A percentile compares a stretch with the other conserved stretches of the same genome.
phyloP scores from a whole-genome alignment of 2,329 filamentous ascomycete genomes.

The Epichloe aotearoae region DNA sequence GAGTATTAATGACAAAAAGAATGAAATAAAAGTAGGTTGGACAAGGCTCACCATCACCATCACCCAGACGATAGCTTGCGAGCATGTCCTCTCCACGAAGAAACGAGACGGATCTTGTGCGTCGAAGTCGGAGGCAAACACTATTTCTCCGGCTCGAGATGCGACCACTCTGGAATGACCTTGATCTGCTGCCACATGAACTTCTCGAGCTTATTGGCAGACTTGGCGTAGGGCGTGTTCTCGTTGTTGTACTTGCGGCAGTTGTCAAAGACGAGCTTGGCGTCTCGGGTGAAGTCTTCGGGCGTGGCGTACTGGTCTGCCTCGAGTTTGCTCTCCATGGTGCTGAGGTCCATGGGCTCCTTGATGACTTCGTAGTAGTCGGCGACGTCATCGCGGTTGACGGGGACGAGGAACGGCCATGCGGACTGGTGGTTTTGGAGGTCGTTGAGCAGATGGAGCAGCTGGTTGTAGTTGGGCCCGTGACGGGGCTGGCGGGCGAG shows the following conservation, averaged over 20 bases:
- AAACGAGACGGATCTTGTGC: not conserved
- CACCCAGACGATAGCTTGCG: not conserved
- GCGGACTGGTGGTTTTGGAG: constrained; percentile 86
- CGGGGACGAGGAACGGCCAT: constrained; percentile 90
- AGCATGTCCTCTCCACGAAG: not conserved
- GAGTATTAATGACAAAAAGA: not conserved
- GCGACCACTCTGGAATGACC: constrained; percentile 84
- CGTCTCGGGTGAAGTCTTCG: constrained; percentile 85
- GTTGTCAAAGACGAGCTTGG: constrained; percentile 83
- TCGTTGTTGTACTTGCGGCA: constrained; percentile 95
- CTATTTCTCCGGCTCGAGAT: constrained; percentile 38
- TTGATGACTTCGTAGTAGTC: constrained; percentile 99
- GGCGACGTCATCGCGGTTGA: constrained; percentile 91
- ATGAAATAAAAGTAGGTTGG: not conserved
- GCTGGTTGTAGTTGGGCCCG: constrained; percentile 89
- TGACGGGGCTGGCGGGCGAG: constrained; percentile 88
- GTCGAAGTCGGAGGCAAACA: constrained; percentile 7
- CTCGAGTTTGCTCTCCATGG: constrained; percentile 81
- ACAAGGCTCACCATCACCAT: not conserved
- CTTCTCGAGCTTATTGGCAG: constrained; percentile 82
- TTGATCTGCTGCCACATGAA: constrained; percentile 92
- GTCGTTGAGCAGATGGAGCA: constrained; percentile 84
- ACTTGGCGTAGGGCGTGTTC: constrained; percentile 88
- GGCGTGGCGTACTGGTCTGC: constrained; percentile 83
- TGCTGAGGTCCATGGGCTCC: constrained; percentile 90